Conservation (phyloP, 2,329 filamentous ascomycete genomes). For the Sclerotinia nivalis region DNA sequence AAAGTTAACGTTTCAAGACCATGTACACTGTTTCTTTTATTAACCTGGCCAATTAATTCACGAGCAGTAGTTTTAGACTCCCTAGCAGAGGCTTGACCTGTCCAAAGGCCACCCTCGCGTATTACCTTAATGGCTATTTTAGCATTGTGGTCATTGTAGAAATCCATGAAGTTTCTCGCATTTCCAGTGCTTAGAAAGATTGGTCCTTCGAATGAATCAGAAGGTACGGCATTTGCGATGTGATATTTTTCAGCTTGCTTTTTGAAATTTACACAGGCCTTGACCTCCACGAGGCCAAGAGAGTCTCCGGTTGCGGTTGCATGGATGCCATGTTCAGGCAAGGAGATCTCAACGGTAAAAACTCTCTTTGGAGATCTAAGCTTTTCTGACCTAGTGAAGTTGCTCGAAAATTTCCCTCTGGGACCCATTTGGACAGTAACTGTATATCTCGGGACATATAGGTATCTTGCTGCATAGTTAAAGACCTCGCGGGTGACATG, state of each 20-base stretch:
- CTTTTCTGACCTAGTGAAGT: not conserved
- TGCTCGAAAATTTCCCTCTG: not conserved
- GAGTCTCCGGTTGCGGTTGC: not conserved
- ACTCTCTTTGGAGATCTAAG: not conserved
- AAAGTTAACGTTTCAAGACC: not conserved
- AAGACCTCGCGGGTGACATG: not conserved
- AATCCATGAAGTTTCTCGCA: constrained; percentile 22
- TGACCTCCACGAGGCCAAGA: not conserved
- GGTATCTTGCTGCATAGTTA: constrained; percentile 19
- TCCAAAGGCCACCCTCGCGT: not conserved
- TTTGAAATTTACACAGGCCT: constrained; percentile 10
- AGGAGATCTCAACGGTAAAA: not conserved
- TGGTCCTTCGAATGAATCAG: not conserved
- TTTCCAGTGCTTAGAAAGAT: constrained; percentile 13
- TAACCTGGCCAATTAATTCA: not conserved
- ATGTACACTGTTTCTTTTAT: not conserved
- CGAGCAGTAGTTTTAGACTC: not conserved
- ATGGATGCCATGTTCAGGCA: constrained; percentile 15
- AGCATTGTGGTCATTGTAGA: constrained; percentile 20
- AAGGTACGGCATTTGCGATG: not conserved
- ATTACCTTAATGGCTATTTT: not conserved
- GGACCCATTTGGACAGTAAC: not conserved
- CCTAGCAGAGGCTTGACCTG: constrained; percentile 1
- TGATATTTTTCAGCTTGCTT: constrained; percentile 7
- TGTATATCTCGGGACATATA: not conserved